phyloP scores from a whole-genome alignment of 345 rosid species.

The Orychophragmus violaceus region DNA sequence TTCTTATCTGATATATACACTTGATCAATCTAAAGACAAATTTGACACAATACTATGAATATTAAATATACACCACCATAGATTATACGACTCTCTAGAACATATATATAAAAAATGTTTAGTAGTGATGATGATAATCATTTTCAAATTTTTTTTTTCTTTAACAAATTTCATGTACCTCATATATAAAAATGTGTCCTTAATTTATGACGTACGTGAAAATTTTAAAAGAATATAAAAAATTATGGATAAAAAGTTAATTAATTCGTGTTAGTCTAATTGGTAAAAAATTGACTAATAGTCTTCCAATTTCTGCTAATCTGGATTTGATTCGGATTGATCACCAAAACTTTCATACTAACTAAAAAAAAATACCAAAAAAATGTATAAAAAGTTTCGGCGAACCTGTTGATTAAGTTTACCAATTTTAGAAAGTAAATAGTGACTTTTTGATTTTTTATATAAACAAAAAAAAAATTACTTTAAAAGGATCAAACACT shows the following conservation, averaged over 20 bases:
- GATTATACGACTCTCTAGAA: neutral
- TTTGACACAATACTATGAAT: neutral
- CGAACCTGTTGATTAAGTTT: constrained; percentile 11
- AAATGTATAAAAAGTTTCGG: neutral
- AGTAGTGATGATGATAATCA: neutral
- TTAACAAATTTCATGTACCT: neutral
- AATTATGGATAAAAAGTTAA: no score
- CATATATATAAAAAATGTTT: neutral
- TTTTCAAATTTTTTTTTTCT: neutral
- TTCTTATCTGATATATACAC: neutral
- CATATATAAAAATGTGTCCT: no score
- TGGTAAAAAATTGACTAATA: no score
- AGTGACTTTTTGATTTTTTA: neutral
- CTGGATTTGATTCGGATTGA: no score
- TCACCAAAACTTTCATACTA: no score
- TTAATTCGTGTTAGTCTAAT: no score
- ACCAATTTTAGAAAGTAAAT: constrained; percentile 13
- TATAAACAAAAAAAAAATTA: neutral
- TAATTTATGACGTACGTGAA: constrained; percentile 7
- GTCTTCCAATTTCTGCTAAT: no score
- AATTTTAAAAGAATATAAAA: neutral
- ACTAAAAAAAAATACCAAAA: no score
- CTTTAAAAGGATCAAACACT: constrained; percentile 16
- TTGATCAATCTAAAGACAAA: constrained; percentile 10
- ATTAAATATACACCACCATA: neutral